These are phyloP conservation scores for Colletotrichum sp. DNA, from an alignment of 2,329 filamentous ascomycete species.

Conservation along the genomic window DNA sequence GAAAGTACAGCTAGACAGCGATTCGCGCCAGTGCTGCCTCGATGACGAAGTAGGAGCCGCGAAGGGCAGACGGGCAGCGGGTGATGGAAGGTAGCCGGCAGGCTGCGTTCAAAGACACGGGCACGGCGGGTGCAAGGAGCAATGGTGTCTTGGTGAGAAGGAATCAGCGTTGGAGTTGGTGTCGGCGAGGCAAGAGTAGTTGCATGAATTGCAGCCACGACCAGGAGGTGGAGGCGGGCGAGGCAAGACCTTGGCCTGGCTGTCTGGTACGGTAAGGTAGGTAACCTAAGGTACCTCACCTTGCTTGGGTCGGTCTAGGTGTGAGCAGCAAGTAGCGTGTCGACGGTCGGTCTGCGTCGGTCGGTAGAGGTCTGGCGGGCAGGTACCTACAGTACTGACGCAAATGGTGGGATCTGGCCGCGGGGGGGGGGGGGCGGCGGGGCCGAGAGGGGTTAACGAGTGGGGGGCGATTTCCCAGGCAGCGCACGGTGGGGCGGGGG, in stretches of 20 bases:
- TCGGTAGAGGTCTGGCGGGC: background rate
- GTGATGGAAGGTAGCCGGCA: background rate
- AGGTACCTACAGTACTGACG: background rate
- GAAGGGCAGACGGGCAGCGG: constrained; percentile 9
- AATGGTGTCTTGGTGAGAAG: constrained; percentile 4
- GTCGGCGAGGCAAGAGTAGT: constrained; percentile 15
- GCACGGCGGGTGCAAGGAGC: constrained; percentile 6
- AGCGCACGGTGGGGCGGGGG: no score
- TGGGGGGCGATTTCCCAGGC: no score
- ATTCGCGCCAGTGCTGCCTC: constrained; percentile 16
- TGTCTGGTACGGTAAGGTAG: background rate
- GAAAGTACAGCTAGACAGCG: constrained; percentile 6
- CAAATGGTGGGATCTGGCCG: background rate
- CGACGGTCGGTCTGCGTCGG: background rate
- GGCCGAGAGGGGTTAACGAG: no score
- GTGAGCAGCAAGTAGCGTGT: background rate
- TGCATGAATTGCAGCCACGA: constrained; percentile 19
- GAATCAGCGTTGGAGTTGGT: background rate
- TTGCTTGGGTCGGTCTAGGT: background rate
- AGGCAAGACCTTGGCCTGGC: background rate
- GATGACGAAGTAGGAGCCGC: constrained; percentile 16
- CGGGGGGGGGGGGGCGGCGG: no score
- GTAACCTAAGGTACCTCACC: background rate
- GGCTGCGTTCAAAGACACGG: constrained; percentile 8
- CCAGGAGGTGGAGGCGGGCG: constrained; percentile 19